Percentiles rank a stretch among this genome's conserved stretches.
phyloP scores from a whole-genome alignment of 2,329 filamentous ascomycete genomes.

The Pseudopyrenochaeta lycopersici region DNA sequence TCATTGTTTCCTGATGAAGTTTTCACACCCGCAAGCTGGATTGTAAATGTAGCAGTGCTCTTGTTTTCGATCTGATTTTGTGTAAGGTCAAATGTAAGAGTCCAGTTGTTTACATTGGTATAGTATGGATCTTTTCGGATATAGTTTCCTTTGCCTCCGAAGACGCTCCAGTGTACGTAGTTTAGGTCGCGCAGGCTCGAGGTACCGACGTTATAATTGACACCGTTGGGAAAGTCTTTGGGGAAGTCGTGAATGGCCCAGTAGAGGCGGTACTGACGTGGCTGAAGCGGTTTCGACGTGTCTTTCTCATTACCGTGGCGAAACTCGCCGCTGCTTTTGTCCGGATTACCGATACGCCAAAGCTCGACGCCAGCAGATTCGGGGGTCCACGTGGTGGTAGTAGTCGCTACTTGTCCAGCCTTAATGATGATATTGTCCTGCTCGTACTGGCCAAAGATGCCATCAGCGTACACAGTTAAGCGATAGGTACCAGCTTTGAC shows the following conservation, averaged over 20 bases:
- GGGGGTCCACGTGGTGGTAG: conserved; percentile 58
- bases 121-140: conserved; percentile 53
- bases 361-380: conserved; percentile 67
- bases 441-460: conserved; percentile 68
- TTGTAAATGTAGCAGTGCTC: conserved; percentile 65
- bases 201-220: conserved; percentile 66
- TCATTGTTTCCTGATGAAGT: conserved; percentile 53
- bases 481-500: conserved; percentile 68
- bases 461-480: conserved; percentile 69
- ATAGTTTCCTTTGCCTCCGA: conserved; percentile 64
- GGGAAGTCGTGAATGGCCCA: conserved; percentile 69
- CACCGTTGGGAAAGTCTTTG: conserved; percentile 66
- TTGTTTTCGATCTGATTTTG: conserved; percentile 49
- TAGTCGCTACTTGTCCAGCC: conserved; percentile 47
- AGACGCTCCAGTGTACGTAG: conserved; percentile 73
- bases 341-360: conserved; percentile 70
- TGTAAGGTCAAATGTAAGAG: conserved; percentile 23
- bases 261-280: conserved; percentile 69
- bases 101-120: conserved; percentile 44
- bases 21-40: conserved; percentile 71
- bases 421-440: conserved; percentile 61
- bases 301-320: conserved; percentile 65
- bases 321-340: conserved; percentile 69
- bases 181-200: conserved; percentile 65
- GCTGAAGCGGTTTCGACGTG: conserved; percentile 56